phyloP scores from a whole-genome alignment of 176 grass and related monocot genomes.

The Poa pratensis region DNA sequence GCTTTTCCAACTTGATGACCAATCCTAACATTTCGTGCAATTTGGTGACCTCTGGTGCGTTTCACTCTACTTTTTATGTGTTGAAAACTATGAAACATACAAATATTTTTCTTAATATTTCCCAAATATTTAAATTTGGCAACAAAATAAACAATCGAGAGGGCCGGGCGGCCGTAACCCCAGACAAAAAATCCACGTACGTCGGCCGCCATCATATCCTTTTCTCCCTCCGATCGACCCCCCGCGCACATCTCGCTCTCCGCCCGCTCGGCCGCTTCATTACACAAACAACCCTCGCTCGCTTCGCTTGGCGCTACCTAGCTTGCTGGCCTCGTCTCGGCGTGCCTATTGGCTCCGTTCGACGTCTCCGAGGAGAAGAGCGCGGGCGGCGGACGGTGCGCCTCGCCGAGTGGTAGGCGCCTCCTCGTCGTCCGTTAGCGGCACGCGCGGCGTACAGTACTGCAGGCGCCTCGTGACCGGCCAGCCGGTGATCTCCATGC shows the following conservation, averaged over 20 bases:
- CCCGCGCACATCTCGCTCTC: not conserved
- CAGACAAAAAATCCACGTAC: not conserved
- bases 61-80: too few species aligned
- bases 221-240: not conserved
- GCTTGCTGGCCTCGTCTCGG: not conserved
- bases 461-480: not conserved
- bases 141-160: too few species aligned
- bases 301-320: not conserved
- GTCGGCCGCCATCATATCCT: not conserved
- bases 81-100: too few species aligned
- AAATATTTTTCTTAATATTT: too few species aligned
- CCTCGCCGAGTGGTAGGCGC: not conserved
- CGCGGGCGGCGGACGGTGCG: not conserved
- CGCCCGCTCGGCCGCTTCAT: not conserved
- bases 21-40: too few species aligned
- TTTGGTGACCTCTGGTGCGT: too few species aligned
- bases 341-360: not conserved
- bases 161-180: not conserved
- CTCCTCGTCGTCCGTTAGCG: not conserved
- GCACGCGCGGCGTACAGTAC: not conserved
- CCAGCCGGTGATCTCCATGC: conserved; percentile 16
- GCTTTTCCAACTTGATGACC: too few species aligned
- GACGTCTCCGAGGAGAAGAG: conserved; percentile 5
- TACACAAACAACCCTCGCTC: conserved; percentile 8
- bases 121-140: too few species aligned